Conservation (phyloP, 164 flowering plant species). For the Liriodendron chinense region DNA sequence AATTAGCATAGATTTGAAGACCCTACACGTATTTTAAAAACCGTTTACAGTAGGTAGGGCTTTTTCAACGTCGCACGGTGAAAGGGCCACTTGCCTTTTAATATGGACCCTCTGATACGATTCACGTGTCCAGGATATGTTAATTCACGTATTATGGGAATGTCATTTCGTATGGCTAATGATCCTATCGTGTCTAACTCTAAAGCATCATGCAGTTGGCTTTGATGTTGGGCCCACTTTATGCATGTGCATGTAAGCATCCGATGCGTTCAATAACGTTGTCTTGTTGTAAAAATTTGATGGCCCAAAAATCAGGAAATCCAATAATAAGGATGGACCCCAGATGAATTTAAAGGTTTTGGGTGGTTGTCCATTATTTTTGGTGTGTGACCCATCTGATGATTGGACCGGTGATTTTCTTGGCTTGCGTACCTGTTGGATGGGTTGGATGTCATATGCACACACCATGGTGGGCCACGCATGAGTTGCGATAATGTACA, state of each 20-base stretch:
- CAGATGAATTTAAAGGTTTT: too few relatives aligned
- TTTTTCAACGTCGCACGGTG: conserved; percentile 5
- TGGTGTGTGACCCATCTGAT: too few relatives aligned
- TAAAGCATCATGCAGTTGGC: neutral
- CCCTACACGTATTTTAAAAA: conserved; percentile 23
- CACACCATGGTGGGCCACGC: too few relatives aligned
- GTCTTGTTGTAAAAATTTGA: too few relatives aligned
- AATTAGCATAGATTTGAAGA: conserved; percentile 37
- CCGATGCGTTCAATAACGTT: neutral
- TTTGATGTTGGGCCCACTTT: neutral
- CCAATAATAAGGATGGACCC: too few relatives aligned
- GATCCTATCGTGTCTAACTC: neutral
- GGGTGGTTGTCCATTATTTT: too few relatives aligned
- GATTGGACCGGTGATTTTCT: too few relatives aligned
- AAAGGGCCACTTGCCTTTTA: conserved; percentile 15
- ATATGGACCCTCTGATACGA: conserved; percentile 15
- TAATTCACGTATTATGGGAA: neutral
- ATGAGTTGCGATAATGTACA: too few relatives aligned
- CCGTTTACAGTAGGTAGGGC: conserved; percentile 25
- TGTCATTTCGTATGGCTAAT: neutral
- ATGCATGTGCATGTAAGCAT: too few relatives aligned
- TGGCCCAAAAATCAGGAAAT: too few relatives aligned
- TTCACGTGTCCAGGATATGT: conserved; percentile 34
- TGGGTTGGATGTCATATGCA: too few relatives aligned
- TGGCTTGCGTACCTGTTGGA: too few relatives aligned